Base-by-base conservation (phyloP, 2,329 filamentous ascomycete genomes). In the Nemania abortiva region DNA sequence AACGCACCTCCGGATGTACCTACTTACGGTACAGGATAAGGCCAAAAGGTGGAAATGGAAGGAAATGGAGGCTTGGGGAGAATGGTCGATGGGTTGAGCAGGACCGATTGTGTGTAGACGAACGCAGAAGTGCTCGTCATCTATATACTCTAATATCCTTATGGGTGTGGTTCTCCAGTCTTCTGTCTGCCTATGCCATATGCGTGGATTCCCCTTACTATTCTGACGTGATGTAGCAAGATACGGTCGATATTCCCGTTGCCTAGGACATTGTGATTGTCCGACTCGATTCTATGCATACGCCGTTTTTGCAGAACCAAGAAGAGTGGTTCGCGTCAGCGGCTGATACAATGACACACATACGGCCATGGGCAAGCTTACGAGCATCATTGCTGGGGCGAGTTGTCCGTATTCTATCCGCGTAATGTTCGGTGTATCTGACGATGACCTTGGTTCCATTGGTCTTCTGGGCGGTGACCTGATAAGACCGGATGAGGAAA, bases 401-500 rank as follows among this genome's bases (percentile, higher is more conserved):
- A 42, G 37, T 13, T 42, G 37, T 15, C 37, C 13, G n/a, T n/a
- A n/a, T n/a, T n/a, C n/a, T n/a, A n/a, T n/a, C n/a, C n/a, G n/a
- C n/a, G n/a, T n/a, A n/a, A n/a, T n/a, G n/a, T n/a, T n/a, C n/a
- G n/a, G 6, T 15, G 37, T 42, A 42, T 15, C 13, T 15, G 37
- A 42, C 3, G 18, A 22, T 1, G 1, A n/a, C n/a, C n/a, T 11
- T 59, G n/a, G n/a, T 58, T 37, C 13, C 29, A 60, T 58, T 58
- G 42, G 42, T 34, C 27, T 37, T 11, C 7, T 11, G 39, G 42
- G 11, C 45, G 10, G 42, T n/a, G 20, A 10, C 6, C 37, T 37
- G 11, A 15, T 56, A 56, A 24, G 34, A 59, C 63, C 37, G 6
- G 45, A 53, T 65, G 2, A 37, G 63, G 63, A 59, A 65, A 54